These are phyloP conservation scores for Candida insectorum DNA, from an alignment of 805 yeast genomes.

Conservation along the genomic window DNA sequence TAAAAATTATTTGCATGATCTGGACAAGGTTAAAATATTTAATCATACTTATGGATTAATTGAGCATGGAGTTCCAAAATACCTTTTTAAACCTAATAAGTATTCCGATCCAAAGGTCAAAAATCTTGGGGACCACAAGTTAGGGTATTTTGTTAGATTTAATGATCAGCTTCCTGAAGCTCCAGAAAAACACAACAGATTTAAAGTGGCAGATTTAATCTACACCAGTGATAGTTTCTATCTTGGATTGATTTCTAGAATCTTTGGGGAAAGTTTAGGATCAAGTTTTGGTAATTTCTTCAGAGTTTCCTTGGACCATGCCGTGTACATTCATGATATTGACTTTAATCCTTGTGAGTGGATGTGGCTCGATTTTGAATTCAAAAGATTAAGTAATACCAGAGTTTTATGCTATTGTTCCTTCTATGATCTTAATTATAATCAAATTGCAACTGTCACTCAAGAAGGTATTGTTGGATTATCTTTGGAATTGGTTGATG, in stretches of 20 bases:
- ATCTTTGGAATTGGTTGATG: conserved; percentile 7
- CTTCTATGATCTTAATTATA: conserved; percentile 24
- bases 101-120: conserved; percentile 2
- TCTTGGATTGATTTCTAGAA: conserved; percentile 24
- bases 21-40: conserved; percentile 8
- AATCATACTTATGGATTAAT: conserved; percentile 24
- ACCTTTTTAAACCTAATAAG: conserved; percentile 10
- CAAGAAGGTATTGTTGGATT: conserved; percentile 31
- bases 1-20: conserved; percentile 14
- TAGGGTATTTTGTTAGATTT: conserved; percentile 30
- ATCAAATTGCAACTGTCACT: conserved; percentile 25
- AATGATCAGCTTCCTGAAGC: conserved; percentile 25
- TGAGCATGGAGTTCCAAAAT: conserved; percentile 24
- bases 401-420: conserved; percentile 27
- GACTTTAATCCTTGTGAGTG: conserved; percentile 34
- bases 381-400: conserved; percentile 29
- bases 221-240: conserved; percentile 28
- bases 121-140: conserved; percentile 17
- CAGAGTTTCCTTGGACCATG: conserved; percentile 37
- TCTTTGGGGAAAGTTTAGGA: conserved; percentile 19
- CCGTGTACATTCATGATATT: conserved; percentile 32
- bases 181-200: conserved; percentile 2
- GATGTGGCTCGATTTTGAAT: conserved; percentile 33
- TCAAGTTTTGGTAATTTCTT: conserved; percentile 20
- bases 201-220: conserved; percentile 8